Evolutionary conservation across 1,284 basidiomycete genomes (phyloP), one percentile per base, ranked within the genome.

Genomic region (Fereydounia khargensis): DNA sequence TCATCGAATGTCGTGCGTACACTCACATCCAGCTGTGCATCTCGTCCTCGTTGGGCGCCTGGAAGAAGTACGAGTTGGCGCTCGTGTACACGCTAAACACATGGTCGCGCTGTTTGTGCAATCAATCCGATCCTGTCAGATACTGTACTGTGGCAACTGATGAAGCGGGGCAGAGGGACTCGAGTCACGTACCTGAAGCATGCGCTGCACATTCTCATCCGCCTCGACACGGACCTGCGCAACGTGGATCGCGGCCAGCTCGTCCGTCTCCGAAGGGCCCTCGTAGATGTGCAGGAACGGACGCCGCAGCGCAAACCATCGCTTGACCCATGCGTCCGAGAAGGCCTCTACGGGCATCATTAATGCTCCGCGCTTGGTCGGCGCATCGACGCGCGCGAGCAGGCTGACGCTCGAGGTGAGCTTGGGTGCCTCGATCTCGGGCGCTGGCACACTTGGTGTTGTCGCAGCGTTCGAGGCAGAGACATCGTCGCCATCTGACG

Each of bases 201-300:
- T 81, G 32, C 79, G 78, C 77, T 92, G 89, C 73, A 96, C 89
- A 60, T 88, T 87, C 20, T 87, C 84, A 69, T 89, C 90, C 57
- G 84, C 84, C 70, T 90, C 88, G 14, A 96, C 85, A 58, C 88
- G 88, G 34, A 91, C 88, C 24, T 86, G 86, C 19, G 80, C 82
- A 36, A 97, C 81, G 73, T 89, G 89, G 72, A 97, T 86, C 42
- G 95, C 81, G 39, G 67, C 62, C 6, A 85, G 79, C 77, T 95
- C 91, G 67, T 91, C 87, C 14, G 87, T 74, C 76, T 95, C 89
- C 57, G 85, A 84, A 7, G 85, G 86, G 57, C 85, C 84, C 22
- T 83, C 80, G 78, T 92, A 95, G 46, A 96, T 81, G 69, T 91
- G 85, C 4, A 97, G 81, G 77, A 94, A 92, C 0, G 94, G 94